Conservation (phyloP, 2,329 filamentous ascomycete species). For the Furcasterigmium furcatum region DNA sequence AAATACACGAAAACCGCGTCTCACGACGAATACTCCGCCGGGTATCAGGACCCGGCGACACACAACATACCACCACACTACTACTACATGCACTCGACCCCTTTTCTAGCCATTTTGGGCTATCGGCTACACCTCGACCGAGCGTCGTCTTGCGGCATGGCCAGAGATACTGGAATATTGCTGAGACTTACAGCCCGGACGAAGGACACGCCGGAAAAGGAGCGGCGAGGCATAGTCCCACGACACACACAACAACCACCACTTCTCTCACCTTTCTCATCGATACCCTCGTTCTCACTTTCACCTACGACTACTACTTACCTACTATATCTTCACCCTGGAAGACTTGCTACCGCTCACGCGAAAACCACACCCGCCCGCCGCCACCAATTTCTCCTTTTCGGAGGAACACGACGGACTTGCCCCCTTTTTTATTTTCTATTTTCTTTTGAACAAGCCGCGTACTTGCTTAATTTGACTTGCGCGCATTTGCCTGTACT, state of each 20-base stretch:
- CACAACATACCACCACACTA: background rate
- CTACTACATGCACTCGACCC: background rate
- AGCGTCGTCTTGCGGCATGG: no score
- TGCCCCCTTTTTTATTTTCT: constrained; percentile 9
- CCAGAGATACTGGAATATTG: no score
- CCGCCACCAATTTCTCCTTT: no score
- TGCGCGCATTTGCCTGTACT: no score
- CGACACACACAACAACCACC: background rate
- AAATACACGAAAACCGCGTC: no score
- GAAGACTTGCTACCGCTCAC: constrained; percentile 28
- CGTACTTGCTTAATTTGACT: constrained; percentile 8
- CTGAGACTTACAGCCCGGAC: no score
- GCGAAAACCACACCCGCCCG: constrained; percentile 16
- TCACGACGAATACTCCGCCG: background rate
- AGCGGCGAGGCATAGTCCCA: background rate
- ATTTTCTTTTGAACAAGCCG: constrained; percentile 12
- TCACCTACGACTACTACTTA: background rate
- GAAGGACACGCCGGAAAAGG: no score
- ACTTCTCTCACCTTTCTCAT: background rate
- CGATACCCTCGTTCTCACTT: constrained; percentile 1
- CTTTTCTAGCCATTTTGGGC: background rate
- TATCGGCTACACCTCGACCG: no score
- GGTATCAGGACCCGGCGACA: no score
- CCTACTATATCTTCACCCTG: constrained; percentile 9
- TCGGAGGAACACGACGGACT: constrained; percentile 4